These are phyloP conservation scores for Hypoxylon rickii DNA, from an alignment of 495 filamentous ascomycete genomes.

Conservation along the genomic window DNA sequence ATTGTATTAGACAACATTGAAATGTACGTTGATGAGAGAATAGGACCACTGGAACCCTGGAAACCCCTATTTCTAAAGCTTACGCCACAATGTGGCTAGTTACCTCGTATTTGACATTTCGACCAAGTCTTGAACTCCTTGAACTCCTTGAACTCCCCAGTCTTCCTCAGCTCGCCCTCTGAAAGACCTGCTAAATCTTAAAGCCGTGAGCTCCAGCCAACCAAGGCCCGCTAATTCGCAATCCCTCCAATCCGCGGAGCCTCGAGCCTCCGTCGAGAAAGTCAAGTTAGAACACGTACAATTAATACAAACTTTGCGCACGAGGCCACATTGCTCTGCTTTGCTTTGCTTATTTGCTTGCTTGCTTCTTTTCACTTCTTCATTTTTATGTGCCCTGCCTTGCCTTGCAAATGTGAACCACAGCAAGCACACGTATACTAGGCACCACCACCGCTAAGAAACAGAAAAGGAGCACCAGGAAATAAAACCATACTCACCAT, in stretches of 20 bases:
- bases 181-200: too few species aligned
- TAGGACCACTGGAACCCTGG: too few species aligned
- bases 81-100: conserved; percentile 17
- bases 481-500: not conserved
- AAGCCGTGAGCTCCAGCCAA: conserved; percentile 14
- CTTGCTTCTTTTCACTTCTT: not conserved
- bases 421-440: too few species aligned
- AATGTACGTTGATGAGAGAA: too few species aligned
- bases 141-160: too few species aligned
- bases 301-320: conserved; percentile 11
- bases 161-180: too few species aligned
- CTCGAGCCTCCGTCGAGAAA: conserved; percentile 19
- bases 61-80: conserved; percentile 10
- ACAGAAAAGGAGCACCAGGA: not conserved
- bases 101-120: too few species aligned
- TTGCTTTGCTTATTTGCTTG: not conserved
- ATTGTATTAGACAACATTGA: too few species aligned
- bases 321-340: conserved; percentile 27
- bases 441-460: not conserved
- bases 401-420: too few species aligned
- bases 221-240: conserved; percentile 20
- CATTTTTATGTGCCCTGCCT: too few species aligned
- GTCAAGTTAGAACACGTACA: conserved; percentile 7
- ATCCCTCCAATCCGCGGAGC: conserved; percentile 19
- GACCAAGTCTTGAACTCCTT: too few species aligned